Evolutionary conservation across 2,329 filamentous ascomycete species (phyloP).

Genomic region (Sporothrix phasma): DNA sequence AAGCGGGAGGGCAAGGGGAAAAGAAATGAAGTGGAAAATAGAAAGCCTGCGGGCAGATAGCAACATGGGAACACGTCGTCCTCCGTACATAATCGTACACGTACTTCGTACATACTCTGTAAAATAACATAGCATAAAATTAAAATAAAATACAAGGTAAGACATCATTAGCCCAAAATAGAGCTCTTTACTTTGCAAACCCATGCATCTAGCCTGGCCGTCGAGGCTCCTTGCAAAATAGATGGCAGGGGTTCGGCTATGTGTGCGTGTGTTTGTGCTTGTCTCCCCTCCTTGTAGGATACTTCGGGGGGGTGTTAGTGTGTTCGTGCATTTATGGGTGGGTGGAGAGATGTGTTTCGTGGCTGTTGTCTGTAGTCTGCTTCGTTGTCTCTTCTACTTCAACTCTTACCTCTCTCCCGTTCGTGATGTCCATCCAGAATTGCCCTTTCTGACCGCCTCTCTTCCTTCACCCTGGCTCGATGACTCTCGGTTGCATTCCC

Average conservation of each 20-base stretch:
- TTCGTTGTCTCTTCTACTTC: not conserved
- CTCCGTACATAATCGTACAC: too few species aligned
- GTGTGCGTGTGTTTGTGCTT: not conserved
- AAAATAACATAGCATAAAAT: not conserved
- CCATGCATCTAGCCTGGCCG: not conserved
- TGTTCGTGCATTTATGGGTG: not conserved
- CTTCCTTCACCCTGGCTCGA: not conserved
- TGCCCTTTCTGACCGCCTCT: not conserved
- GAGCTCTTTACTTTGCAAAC: not conserved
- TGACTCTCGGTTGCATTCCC: not conserved
- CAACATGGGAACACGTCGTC: too few species aligned
- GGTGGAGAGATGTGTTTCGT: not conserved
- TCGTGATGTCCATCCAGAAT: not conserved
- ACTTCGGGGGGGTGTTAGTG: not conserved
- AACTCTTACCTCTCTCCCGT: too few species aligned
- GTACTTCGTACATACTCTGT: too few species aligned
- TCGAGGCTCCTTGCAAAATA: slow-evolving; percentile 2
- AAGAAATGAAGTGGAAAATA: not conserved
- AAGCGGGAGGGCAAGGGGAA: not conserved
- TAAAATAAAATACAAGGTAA: not conserved
- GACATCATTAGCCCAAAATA: slow-evolving; percentile 5
- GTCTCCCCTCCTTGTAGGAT: not conserved
- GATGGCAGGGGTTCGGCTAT: not conserved
- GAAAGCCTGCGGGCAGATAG: not conserved
- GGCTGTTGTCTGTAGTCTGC: not conserved